These are phyloP conservation scores for Carex kokanica DNA, from an alignment of 176 grass and related monocot genomes.

Conservation along the genomic window DNA sequence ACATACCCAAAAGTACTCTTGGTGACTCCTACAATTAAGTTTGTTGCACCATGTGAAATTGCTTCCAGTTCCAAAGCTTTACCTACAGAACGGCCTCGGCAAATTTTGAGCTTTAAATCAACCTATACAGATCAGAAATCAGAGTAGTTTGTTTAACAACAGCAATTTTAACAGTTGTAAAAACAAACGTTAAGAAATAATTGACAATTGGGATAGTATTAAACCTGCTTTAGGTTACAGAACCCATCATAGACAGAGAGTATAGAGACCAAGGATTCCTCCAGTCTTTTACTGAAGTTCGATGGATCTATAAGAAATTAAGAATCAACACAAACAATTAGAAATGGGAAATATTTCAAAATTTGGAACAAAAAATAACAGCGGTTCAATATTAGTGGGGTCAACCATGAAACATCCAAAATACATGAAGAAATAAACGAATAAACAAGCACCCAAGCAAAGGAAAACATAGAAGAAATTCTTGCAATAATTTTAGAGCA, in stretches of 20 bases:
- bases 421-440: not conserved
- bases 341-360: not conserved
- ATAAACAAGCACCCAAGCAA: not conserved
- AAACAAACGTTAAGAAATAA: not conserved
- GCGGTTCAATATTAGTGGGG: not conserved
- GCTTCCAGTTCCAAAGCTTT: slow-evolving; percentile 70
- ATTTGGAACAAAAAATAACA: not conserved
- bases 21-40: slow-evolving; percentile 51
- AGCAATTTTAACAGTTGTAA: not conserved
- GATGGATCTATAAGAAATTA: not conserved
- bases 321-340: slow-evolving; percentile 10
- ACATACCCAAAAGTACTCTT: slow-evolving; percentile 71
- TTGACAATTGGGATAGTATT: not conserved
- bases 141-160: not conserved
- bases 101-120: slow-evolving; percentile 85
- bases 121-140: slow-evolving; percentile 42
- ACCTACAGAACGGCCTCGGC: slow-evolving; percentile 50
- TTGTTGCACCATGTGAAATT: slow-evolving; percentile 35
- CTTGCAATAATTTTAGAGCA: not conserved
- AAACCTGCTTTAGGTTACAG: slow-evolving; percentile 96
- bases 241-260: slow-evolving; percentile 93
- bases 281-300: slow-evolving; percentile 6
- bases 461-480: not conserved
- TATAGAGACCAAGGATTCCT: slow-evolving; percentile 43
- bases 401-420: not conserved